Evolutionary conservation across 176 grass and related monocot genomes (phyloP), one percentile per base, ranked within the genome.

Genomic region (Phoenix dactylifera): DNA sequence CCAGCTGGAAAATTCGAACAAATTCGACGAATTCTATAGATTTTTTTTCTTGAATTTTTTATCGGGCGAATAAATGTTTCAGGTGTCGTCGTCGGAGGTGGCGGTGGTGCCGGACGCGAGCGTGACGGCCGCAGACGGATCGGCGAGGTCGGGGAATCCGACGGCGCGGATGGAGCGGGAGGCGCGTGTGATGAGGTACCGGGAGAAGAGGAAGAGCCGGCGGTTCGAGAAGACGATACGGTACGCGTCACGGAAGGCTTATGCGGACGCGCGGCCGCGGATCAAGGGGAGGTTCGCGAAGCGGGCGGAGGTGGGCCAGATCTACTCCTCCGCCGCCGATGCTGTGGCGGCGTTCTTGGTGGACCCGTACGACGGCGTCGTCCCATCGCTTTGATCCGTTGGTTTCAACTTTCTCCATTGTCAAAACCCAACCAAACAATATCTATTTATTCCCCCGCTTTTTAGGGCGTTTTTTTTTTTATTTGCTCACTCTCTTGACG

Each of bases 201-300:
- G 92, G 15, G 80, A 97, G 84, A 97, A 97, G 72, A 19, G 78
- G 69, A 97, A 97, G 87, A 91, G 75, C 65, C 75, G 92, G 29
- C 56, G 86, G 61, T 96, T 96, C 75, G 92, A 91, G 83, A 96
- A 96, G 80, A 96, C 81, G 23, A 91, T 96, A 61, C 78, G 87
- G 22, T 96, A 96, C 68, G 92, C 92, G 15, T 90, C 92, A 4
- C 72, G 92, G 44, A 96, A 96, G 69, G 92, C 92, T 5, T 96
- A 96, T 26, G 92, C 92, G 4, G 92, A 97, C 78, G 78, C 78
- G 55, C 75, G 87, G 69, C 92, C 92, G 4, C 64, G 92, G 18
- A 77, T 91, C 63, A 97, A 91, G 72, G 92, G 92, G 2, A 68
- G 92, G n/a, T 97, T 97, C 50, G 92, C 84, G 49, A 97, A 97